These are phyloP conservation scores for Goffeauzyma gilvescens DNA, from an alignment of 768 basidiomycete genomes.

Conservation along the genomic window DNA sequence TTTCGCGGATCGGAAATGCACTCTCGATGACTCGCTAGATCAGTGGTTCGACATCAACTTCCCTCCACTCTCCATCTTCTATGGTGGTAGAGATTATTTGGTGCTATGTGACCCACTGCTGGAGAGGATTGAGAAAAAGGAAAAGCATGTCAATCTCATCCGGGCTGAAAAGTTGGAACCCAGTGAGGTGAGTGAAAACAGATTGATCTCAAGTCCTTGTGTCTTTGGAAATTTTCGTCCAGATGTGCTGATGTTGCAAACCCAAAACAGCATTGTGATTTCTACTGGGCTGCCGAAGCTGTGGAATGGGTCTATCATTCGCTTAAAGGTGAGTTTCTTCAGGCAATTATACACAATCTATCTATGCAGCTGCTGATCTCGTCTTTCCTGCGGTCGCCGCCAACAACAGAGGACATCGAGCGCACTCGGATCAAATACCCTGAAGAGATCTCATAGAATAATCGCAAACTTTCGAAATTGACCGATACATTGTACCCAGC, in stretches of 20 bases:
- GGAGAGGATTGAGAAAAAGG: conserved; percentile 35
- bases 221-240: background rate
- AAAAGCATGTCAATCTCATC: conserved; percentile 35
- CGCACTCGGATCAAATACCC: conserved; percentile 32
- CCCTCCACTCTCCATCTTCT: conserved; percentile 36
- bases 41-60: conserved; percentile 38
- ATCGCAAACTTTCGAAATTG: too few species aligned
- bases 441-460: conserved; percentile 19
- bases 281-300: conserved; percentile 36
- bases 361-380: too few species aligned
- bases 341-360: background rate
- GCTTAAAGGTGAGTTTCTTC: conserved; percentile 19
- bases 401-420: conserved; percentile 32
- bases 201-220: too few species aligned
- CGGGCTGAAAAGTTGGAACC: conserved; percentile 35
- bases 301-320: conserved; percentile 36
- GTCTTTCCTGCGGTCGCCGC: background rate
- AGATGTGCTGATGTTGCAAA: background rate
- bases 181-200: conserved; percentile 34
- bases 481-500: too few species aligned
- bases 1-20: conserved; percentile 35
- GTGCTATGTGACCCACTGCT: conserved; percentile 36
- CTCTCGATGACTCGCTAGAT: conserved; percentile 32
- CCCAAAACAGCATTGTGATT: conserved; percentile 26
- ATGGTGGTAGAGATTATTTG: conserved; percentile 36